Evolutionary conservation across 2,329 filamentous ascomycete species (phyloP), one percentile per base, ranked within the genome.

Genomic region (Teratosphaeria destructans): DNA sequence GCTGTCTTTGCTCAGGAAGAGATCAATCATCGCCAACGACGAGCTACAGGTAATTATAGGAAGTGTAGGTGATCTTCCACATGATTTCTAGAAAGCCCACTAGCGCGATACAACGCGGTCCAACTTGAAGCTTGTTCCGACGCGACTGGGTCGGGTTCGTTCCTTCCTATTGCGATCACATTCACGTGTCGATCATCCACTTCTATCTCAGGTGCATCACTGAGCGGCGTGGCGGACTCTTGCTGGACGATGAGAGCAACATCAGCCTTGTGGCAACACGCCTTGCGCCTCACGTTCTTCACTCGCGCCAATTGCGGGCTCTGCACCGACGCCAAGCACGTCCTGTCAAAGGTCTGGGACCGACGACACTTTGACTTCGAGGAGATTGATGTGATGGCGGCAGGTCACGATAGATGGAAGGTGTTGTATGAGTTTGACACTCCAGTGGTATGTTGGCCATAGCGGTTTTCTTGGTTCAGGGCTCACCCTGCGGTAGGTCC

Each of bases 371-470:
- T 92, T 72, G 79, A 79, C 19, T 90, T 85, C 72, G 77, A 78
- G 7, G 87, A 91, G 72, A 78, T 89, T 62, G 81, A 91, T 69
- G 83, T 92, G 55, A 83, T 88, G 74, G 80, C 81, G 55, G 78
- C 81, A 0, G 81, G 84, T 29, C 79, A 81, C 16, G 81, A 83
- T 62, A 75, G 77, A 27, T 93, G 89, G 89, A 85, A 82, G 67
- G 79, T 85, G 55, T 69, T 90, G 1, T 93, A 93, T 70, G 88
- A 91, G 60, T 89, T 91, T 71, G 89, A 93, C 66, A 88, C 89
- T 7, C 89, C 89, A 0, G 89, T 92, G 68, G 88, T 92, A 77
- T 68, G 75, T 62, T 7, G 8, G 19, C 14, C 16, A 8, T 56
- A 16, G 8, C 0, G 6, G 1, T 8, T 47, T 1, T 2, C 34